Conservation (phyloP, 2,329 filamentous ascomycete species). For the Lachnellula cervina region DNA sequence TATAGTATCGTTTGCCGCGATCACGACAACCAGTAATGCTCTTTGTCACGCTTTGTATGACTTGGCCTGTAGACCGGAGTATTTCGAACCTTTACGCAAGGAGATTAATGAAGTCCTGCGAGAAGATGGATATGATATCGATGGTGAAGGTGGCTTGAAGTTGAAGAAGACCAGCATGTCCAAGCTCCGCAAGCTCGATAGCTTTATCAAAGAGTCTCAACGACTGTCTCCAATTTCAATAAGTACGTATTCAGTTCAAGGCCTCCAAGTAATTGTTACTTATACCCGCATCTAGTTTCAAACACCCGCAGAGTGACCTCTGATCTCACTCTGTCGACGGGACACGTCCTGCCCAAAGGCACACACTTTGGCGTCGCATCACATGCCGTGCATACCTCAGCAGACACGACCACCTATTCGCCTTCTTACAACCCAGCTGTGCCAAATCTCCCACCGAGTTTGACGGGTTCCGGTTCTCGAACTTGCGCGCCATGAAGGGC, state of each 20-base stretch:
- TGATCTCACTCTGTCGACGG: conserved; percentile 32
- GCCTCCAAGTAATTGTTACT: neutral
- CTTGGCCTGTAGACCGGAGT: conserved; percentile 45
- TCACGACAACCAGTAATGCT: conserved; percentile 46
- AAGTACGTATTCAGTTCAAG: conserved; percentile 17
- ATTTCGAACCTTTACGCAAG: conserved; percentile 27
- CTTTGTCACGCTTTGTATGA: conserved; percentile 48
- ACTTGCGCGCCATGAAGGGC: conserved; percentile 18
- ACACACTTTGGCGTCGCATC: conserved; percentile 28
- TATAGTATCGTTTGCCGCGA: conserved; percentile 43
- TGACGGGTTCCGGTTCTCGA: conserved; percentile 23
- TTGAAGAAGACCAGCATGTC: conserved; percentile 26
- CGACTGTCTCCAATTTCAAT: conserved; percentile 33
- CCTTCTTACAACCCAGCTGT: conserved; percentile 24
- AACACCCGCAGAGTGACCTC: conserved; percentile 19
- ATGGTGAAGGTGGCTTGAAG: conserved; percentile 35
- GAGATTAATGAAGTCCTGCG: conserved; percentile 24
- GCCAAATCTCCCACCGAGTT: conserved; percentile 14
- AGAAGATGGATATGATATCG: conserved; percentile 45
- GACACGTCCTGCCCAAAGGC: conserved; percentile 31
- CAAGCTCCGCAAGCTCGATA: conserved; percentile 35
- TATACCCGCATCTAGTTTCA: conserved; percentile 10
- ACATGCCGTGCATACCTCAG: conserved; percentile 25
- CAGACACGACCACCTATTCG: conserved; percentile 17
- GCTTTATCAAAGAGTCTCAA: conserved; percentile 39